phyloP scores from a whole-genome alignment of 1,139 yeast genomes.

The Blastobotrys arbuscula region DNA sequence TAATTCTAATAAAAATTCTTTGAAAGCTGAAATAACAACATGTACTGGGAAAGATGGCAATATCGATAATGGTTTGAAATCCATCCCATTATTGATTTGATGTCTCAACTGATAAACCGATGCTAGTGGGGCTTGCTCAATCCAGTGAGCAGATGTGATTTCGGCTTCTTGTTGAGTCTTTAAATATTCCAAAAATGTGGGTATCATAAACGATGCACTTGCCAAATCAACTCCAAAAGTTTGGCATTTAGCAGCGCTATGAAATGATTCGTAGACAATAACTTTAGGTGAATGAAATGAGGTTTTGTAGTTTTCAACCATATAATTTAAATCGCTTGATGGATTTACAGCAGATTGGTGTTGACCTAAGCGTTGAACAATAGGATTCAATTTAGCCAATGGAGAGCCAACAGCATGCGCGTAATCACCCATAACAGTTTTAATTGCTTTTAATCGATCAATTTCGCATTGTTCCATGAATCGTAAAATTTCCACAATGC shows the following conservation, averaged over 20 bases:
- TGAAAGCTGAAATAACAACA: conserved; percentile 60
- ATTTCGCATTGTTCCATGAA: conserved; percentile 74
- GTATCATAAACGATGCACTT: conserved; percentile 61
- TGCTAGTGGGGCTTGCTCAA: conserved; percentile 50
- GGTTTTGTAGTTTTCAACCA: conserved; percentile 58
- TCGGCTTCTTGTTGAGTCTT: conserved; percentile 51
- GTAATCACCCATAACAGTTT: conserved; percentile 62
- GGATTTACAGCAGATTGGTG: conserved; percentile 62
- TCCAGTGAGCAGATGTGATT: conserved; percentile 39
- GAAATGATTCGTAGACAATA: conserved; percentile 64
- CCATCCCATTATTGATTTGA: conserved; percentile 47
- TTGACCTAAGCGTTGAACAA: conserved; percentile 43
- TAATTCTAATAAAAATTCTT: conserved; percentile 68
- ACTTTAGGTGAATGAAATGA: conserved; percentile 71
- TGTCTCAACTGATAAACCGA: conserved; percentile 60
- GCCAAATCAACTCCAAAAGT: conserved; percentile 76
- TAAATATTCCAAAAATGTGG: conserved; percentile 57
- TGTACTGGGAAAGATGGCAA: conserved; percentile 40
- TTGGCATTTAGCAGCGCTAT: conserved; percentile 51
- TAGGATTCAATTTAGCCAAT: conserved; percentile 9
- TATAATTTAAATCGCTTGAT: conserved; percentile 50
- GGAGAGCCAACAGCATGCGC: conserved; percentile 50
- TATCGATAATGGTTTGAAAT: conserved; percentile 31
- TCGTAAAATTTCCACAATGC: conserved; percentile 57
- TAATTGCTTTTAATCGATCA: conserved; percentile 62